These are phyloP conservation scores for Laetiporus sulphureus DNA, from an alignment of 1,284 basidiomycete genomes.

Conservation along the genomic window DNA sequence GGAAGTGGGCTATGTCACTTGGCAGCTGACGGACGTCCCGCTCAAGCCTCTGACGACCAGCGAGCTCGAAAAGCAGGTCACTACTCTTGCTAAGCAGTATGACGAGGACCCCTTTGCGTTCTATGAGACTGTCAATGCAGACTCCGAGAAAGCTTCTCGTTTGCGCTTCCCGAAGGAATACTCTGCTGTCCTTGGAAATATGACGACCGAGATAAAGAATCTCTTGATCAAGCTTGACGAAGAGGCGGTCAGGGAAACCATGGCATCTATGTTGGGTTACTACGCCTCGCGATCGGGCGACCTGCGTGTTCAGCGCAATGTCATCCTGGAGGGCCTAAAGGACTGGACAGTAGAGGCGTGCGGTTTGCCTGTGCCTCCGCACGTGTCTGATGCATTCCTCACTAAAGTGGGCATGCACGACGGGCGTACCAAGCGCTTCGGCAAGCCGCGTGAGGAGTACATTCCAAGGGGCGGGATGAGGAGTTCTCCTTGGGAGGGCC, in stretches of 20 bases:
- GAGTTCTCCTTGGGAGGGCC: background rate
- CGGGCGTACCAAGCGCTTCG: slow-evolving; percentile 1
- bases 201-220: slow-evolving; percentile 27
- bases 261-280: slow-evolving; percentile 72
- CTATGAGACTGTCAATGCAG: too few relatives aligned
- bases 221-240: slow-evolving; percentile 37
- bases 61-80: slow-evolving; percentile 46
- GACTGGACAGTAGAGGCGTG: slow-evolving; percentile 56
- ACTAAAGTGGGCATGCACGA: slow-evolving; percentile 25
- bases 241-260: slow-evolving; percentile 56
- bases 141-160: background rate
- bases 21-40: slow-evolving; percentile 65
- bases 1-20: slow-evolving; percentile 71
- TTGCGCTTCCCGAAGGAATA: slow-evolving; percentile 8
- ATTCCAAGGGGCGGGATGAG: background rate
- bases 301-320: slow-evolving; percentile 39
- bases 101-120: slow-evolving; percentile 40
- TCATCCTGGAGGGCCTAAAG: slow-evolving; percentile 58
- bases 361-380: slow-evolving; percentile 44
- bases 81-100: slow-evolving; percentile 40
- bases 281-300: slow-evolving; percentile 54
- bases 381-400: slow-evolving; percentile 43
- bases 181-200: slow-evolving; percentile 7
- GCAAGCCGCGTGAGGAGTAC: background rate
- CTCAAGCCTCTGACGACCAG: slow-evolving; percentile 53